Base-by-base conservation (phyloP, 257 asterid species). In the Penstemon barbatus region DNA sequence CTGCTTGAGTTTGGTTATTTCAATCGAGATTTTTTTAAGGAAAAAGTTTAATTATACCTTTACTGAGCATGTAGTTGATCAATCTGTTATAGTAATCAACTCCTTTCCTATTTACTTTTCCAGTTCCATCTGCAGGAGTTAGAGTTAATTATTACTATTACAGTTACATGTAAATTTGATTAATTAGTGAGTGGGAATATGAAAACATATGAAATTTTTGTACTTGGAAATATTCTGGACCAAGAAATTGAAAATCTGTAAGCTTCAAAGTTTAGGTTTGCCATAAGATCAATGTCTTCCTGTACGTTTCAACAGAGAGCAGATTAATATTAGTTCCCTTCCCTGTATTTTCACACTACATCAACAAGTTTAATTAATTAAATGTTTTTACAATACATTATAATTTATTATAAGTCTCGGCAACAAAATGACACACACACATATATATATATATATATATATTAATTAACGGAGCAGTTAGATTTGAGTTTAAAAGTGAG, bases 191-290 rank as follows among this genome's bases (percentile, higher is more conserved):
- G 40, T 15, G 18, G 18, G 18, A 15, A 15, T 15, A 15, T 15
- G 18, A 15, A 0, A 15, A 15, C 18, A 15, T 15, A 15, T 15
- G 18, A 15, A 15, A 15, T 15, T 15, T 15, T 15, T 15, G 18
- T 15, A 15, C 97, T 79, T 80, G 99, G 96, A 57, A 93, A 93
- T 58, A 93, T 88, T 80, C 97, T 79, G 54, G 97, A 69, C 99
- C 99, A 93, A n/a, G 99, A 93, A 65, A 93, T 90, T 3, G 97
- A 93, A 70, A 93, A 93, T 4, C 96, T 82, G 76, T 93, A 93
- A 49, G 99, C 97, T 37, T 93, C 99, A 45, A 93, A 91, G 77
- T 90, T 87, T 55, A 88, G 74, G 63, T 76, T 82, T 19, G 76
- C 89, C 99, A 90, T 87, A 5, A 87, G 79, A 79, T 90, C 82